Conservation (phyloP, 2,329 filamentous ascomycete species). For the Alternaria brassicicola region DNA sequence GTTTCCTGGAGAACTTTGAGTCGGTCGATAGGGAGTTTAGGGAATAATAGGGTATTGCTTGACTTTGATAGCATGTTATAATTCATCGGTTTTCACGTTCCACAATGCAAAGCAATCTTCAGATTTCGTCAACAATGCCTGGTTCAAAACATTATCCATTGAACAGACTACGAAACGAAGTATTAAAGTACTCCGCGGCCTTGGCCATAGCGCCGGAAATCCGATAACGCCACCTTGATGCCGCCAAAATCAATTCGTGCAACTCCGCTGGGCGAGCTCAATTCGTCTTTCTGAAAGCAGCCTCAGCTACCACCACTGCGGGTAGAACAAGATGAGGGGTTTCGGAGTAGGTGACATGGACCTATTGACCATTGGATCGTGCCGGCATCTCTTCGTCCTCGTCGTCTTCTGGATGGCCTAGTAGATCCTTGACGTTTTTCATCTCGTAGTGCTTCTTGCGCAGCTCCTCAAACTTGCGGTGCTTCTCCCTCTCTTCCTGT, state of each 20-base stretch:
- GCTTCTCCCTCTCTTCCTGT: conserved; percentile 84
- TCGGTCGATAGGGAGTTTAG: conserved; percentile 80
- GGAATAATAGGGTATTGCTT: conserved; percentile 17
- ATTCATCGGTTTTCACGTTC: not conserved
- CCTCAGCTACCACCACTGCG: not conserved
- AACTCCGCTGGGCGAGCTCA: not conserved
- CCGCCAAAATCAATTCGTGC: conserved; percentile 14
- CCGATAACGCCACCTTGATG: conserved; percentile 20
- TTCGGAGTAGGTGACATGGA: not conserved
- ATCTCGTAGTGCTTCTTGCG: conserved; percentile 99
- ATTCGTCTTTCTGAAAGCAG: not conserved
- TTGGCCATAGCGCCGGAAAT: conserved; percentile 1
- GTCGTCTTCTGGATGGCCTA: conserved; percentile 59
- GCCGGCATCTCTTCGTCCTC: conserved; percentile 16
- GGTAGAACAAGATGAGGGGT: not conserved
- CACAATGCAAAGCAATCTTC: not conserved
- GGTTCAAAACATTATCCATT: not conserved
- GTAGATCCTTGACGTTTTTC: conserved; percentile 86
- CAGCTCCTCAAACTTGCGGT: conserved; percentile 86
- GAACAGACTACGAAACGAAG: conserved; percentile 5
- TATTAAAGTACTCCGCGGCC: not conserved
- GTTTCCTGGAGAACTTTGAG: conserved; percentile 86
- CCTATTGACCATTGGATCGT: conserved; percentile 10
- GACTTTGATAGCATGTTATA: not conserved
- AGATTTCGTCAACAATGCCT: not conserved